A percentile compares a stretch with the other conserved stretches of the same genome.
phyloP scores from a whole-genome alignment of 73 alveolate genomes.

The Paraurostyla sp. region DNA sequence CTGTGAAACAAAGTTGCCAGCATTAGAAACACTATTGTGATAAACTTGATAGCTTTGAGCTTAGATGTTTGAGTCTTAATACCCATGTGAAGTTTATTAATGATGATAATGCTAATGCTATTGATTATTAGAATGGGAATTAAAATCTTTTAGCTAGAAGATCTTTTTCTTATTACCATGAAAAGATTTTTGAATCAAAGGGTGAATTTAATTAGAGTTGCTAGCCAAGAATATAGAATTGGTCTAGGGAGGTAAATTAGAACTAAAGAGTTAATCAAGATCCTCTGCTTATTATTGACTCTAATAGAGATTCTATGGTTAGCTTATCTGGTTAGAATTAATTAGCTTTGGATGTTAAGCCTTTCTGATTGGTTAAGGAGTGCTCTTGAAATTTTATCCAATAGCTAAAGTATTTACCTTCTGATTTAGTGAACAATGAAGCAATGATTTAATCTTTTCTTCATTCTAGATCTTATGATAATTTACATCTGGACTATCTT shows the following conservation, averaged over 20 bases:
- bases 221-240: neutral
- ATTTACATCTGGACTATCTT: neutral
- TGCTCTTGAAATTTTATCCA: neutral
- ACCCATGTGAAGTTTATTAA: no score
- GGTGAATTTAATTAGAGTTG: neutral
- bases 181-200: neutral
- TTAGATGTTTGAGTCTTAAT: no score
- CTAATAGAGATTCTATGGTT: neutral
- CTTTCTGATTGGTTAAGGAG: slow-evolving; percentile 18
- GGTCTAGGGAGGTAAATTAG: neutral
- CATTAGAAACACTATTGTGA: no score
- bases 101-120: no score
- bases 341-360: slow-evolving; percentile 19
- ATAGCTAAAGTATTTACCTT: slow-evolving; percentile 3
- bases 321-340: neutral
- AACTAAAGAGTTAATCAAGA: neutral
- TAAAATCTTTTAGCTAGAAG: neutral
- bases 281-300: neutral
- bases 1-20: no score
- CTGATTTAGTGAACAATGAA: slow-evolving; percentile 9
- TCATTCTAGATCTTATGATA: neutral
- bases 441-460: slow-evolving; percentile 34
- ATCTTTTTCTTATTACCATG: slow-evolving; percentile 1
- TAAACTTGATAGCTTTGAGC: no score
- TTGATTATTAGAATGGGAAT: no score